These are phyloP conservation scores for Moesziomyces antarcticus DNA, from an alignment of 1,284 basidiomycete species.

Conservation along the genomic window DNA sequence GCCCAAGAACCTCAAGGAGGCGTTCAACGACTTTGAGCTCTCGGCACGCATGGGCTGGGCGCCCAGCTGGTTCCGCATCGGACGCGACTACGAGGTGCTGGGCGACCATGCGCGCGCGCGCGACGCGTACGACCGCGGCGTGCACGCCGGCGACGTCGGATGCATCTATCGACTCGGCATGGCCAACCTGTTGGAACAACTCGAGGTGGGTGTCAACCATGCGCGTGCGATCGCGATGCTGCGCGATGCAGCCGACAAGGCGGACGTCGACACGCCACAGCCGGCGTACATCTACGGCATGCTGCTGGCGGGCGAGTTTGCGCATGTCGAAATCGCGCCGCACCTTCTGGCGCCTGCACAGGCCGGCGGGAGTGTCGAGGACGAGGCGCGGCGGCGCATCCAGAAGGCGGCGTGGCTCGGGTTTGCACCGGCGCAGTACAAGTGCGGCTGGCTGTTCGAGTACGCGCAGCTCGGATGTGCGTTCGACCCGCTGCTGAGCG, in stretches of 20 bases:
- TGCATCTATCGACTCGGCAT: conserved; percentile 81
- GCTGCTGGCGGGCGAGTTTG: conserved; percentile 76
- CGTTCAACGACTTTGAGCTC: conserved; percentile 82
- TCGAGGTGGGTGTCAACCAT: conserved; percentile 74
- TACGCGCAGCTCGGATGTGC: conserved; percentile 86
- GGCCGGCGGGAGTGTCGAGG: conserved; percentile 54
- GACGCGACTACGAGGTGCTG: conserved; percentile 89
- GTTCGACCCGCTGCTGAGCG: conserved; percentile 87
- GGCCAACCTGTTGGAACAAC: conserved; percentile 87
- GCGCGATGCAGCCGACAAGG: conserved; percentile 79
- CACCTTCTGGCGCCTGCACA: conserved; percentile 53
- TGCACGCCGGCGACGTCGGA: conserved; percentile 77
- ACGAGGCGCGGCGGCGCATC: conserved; percentile 69
- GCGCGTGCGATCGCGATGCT: conserved; percentile 78
- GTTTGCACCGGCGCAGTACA: conserved; percentile 90
- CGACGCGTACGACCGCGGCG: conserved; percentile 84
- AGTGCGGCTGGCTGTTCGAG: conserved; percentile 86
- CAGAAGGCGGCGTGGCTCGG: conserved; percentile 86
- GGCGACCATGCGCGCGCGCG: conserved; percentile 77
- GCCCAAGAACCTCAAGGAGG: conserved; percentile 77
- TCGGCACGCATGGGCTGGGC: conserved; percentile 64
- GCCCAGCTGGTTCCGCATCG: conserved; percentile 82
- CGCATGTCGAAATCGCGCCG: conserved; percentile 52
- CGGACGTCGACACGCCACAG: conserved; percentile 81
- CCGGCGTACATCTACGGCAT: conserved; percentile 84